Evolutionary conservation across 495 filamentous ascomycete species (phyloP).

Genomic region (Evansstolkia leycettana): DNA sequence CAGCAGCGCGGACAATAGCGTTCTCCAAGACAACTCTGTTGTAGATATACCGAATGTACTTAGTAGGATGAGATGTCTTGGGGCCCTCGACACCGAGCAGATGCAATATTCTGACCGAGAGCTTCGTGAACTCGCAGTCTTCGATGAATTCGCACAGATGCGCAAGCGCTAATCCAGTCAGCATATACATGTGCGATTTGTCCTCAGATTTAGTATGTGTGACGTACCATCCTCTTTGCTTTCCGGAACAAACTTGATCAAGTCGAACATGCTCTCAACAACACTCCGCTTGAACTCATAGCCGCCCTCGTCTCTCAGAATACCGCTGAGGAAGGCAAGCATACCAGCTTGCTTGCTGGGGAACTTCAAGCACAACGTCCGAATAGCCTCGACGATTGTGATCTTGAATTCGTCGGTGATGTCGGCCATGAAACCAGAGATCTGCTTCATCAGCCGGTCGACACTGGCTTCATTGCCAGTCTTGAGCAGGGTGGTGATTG

Average conservation of each 20-base stretch:
- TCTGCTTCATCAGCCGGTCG: constrained; percentile 97
- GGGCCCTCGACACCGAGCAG: constrained; percentile 89
- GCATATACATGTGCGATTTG: background rate
- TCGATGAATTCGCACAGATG: constrained; percentile 99
- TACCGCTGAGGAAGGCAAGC: constrained; percentile 90
- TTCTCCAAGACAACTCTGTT: constrained; percentile 98
- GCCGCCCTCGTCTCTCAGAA: constrained; percentile 89
- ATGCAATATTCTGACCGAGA: constrained; percentile 90
- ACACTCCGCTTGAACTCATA: constrained; percentile 98
- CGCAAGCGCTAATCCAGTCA: constrained; percentile 51
- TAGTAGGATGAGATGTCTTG: constrained; percentile 89
- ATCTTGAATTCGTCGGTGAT: constrained; percentile 99
- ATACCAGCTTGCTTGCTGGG: constrained; percentile 96
- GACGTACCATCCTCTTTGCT: constrained; percentile 78
- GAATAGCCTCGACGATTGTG: constrained; percentile 95
- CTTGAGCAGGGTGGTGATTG: constrained; percentile 94
- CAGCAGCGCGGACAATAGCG: constrained; percentile 87
- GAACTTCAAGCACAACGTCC: constrained; percentile 94
- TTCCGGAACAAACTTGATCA: constrained; percentile 98
- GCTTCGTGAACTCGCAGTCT: constrained; percentile 98
- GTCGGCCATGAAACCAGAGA: constrained; percentile 92
- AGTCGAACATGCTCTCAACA: constrained; percentile 98
- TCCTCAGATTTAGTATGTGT: background rate
- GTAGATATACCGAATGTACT: constrained; percentile 99
- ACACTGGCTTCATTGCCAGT: constrained; percentile 96